Evolutionary conservation across 371 early-diverging fungal species (phyloP).

Genomic region (Mortierella sp.): DNA sequence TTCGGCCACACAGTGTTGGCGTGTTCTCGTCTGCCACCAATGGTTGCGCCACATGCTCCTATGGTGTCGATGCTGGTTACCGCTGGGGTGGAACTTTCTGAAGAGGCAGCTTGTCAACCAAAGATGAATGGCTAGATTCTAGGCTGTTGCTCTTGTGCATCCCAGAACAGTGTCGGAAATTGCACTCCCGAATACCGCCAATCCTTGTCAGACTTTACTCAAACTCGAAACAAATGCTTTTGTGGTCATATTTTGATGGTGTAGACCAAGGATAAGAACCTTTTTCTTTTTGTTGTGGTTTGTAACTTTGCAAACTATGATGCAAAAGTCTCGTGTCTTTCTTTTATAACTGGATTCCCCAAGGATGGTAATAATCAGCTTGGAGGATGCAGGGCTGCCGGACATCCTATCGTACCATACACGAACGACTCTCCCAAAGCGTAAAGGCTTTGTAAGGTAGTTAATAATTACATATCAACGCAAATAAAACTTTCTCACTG

Average conservation of each 20-base stretch:
- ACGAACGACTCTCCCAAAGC: constrained; percentile 60
- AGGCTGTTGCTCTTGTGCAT: constrained; percentile 64
- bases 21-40: constrained; percentile 82
- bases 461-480: constrained; percentile 3
- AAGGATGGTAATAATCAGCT: constrained; percentile 51
- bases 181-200: constrained; percentile 57
- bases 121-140: constrained; percentile 15
- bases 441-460: background rate
- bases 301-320: background rate
- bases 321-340: background rate
- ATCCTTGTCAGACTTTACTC: constrained; percentile 58
- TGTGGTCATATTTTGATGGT: constrained; percentile 78
- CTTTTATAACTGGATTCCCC: constrained; percentile 42
- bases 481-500: background rate
- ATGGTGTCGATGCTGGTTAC: constrained; percentile 76
- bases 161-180: constrained; percentile 47
- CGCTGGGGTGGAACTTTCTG: constrained; percentile 74
- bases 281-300: background rate
- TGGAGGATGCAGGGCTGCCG: constrained; percentile 39
- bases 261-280: constrained; percentile 47
- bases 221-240: constrained; percentile 73
- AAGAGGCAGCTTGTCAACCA: constrained; percentile 36
- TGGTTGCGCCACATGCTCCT: constrained; percentile 80
- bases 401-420: constrained; percentile 16
- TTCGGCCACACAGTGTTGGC: constrained; percentile 75